phyloP scores from a whole-genome alignment of 768 basidiomycete species.

The Crucibulum laeve region DNA sequence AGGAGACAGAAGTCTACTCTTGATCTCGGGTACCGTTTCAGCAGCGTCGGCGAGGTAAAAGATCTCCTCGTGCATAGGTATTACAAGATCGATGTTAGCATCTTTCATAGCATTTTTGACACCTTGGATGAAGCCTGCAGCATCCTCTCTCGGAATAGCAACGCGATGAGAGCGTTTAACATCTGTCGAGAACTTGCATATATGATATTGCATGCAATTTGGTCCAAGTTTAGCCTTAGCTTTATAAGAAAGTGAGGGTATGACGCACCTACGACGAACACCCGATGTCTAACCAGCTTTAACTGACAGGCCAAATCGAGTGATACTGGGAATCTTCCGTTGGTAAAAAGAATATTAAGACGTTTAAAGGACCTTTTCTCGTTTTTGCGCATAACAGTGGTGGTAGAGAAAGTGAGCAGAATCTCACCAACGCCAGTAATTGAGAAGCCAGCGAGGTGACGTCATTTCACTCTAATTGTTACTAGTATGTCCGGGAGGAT shows the following conservation, averaged over 20 bases:
- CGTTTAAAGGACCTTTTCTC: slow-evolving; percentile 1
- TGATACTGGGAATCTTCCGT: slow-evolving; percentile 14
- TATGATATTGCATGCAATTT: slow-evolving; percentile 17
- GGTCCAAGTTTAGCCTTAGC: background rate
- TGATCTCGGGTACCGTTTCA: slow-evolving; percentile 8
- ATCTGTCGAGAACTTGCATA: slow-evolving; percentile 15
- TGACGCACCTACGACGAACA: slow-evolving; percentile 12
- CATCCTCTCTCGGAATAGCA: slow-evolving; percentile 10
- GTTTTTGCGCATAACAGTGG: slow-evolving; percentile 1
- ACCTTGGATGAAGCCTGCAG: slow-evolving; percentile 10
- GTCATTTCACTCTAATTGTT: too few species aligned
- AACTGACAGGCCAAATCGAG: slow-evolving; percentile 14
- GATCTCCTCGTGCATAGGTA: slow-evolving; percentile 17
- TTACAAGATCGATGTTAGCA: slow-evolving; percentile 11
- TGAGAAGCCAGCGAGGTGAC: too few species aligned
- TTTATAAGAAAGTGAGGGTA: background rate
- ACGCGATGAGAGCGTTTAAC: slow-evolving; percentile 13
- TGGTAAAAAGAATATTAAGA: slow-evolving; percentile 13
- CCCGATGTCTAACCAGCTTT: slow-evolving; percentile 9
- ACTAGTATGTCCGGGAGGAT: too few species aligned
- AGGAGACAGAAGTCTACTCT: slow-evolving; percentile 10
- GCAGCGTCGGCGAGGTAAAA: slow-evolving; percentile 14
- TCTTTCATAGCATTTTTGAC: slow-evolving; percentile 8
- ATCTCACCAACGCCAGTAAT: too few species aligned
- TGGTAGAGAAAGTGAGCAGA: too few species aligned